Conservation (phyloP, 1,139 yeast species). For the Blastobotrys niveus region DNA sequence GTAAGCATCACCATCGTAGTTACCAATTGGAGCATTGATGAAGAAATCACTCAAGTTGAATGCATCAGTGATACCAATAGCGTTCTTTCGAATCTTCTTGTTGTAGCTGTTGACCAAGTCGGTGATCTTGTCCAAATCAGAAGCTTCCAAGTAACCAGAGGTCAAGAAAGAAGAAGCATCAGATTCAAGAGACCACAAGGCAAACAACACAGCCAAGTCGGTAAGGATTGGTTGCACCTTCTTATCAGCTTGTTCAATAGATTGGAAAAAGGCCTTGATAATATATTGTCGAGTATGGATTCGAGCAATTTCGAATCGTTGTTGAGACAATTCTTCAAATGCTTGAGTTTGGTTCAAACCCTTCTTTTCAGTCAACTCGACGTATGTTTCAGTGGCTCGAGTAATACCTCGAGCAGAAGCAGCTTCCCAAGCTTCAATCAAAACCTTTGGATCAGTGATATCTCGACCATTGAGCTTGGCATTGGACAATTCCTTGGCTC, state of each 20-base stretch:
- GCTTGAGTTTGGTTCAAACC: constrained; percentile 35
- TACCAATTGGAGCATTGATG: constrained; percentile 81
- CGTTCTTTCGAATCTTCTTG: constrained; percentile 51
- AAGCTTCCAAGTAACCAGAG: constrained; percentile 45
- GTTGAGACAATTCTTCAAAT: constrained; percentile 41
- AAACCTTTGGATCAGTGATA: constrained; percentile 31
- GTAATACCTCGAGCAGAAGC: constrained; percentile 36
- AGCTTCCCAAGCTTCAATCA: constrained; percentile 39
- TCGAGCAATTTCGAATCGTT: constrained; percentile 41
- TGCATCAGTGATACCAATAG: constrained; percentile 81
- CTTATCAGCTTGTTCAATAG: constrained; percentile 28
- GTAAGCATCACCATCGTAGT: constrained; percentile 80
- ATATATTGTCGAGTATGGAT: constrained; percentile 39
- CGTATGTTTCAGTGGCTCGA: constrained; percentile 33
- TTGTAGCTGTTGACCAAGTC: constrained; percentile 35
- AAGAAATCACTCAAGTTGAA: constrained; percentile 81
- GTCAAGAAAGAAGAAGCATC: constrained; percentile 75
- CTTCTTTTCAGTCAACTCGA: constrained; percentile 23
- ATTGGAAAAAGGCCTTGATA: constrained; percentile 35
- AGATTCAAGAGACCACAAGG: constrained; percentile 66
- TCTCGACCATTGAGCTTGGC: constrained; percentile 27
- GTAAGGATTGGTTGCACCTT: constrained; percentile 38
- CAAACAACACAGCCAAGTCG: constrained; percentile 54
- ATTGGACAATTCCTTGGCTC: constrained; percentile 22
- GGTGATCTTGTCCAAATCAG: constrained; percentile 34